Percentiles rank a stretch among this genome's conserved stretches.
Conservation (phyloP, 352 stramenopile species). For the Halophytophthora polymorphica region DNA sequence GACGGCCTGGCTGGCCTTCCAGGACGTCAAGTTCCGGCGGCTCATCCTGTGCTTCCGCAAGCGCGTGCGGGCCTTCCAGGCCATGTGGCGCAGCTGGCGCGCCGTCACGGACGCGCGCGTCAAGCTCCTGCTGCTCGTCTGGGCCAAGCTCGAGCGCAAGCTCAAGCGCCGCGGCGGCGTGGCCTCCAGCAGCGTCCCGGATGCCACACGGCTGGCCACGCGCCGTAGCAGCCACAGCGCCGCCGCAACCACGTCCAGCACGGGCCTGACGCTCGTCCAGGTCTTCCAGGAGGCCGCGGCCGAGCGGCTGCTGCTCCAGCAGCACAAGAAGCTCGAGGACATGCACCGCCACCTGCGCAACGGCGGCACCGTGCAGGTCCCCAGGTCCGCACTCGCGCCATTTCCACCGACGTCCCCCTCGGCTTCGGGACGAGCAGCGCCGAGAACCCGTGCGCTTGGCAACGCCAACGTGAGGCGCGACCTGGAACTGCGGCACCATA, state of each 20-base stretch:
- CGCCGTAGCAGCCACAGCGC: conserved; percentile 1
- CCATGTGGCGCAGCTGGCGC: conserved; percentile 68
- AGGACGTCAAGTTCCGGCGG: conserved; percentile 80
- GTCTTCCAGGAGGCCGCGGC: conserved; percentile 17
- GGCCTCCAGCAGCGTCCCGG: background rate
- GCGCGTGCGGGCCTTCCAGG: conserved; percentile 68
- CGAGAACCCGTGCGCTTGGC: background rate
- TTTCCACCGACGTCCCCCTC: conserved; percentile 3
- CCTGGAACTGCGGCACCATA: conserved; percentile 36
- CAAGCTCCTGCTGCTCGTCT: conserved; percentile 67
- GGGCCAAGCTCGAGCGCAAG: conserved; percentile 63
- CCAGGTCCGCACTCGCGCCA: conserved; percentile 19
- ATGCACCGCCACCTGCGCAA: conserved; percentile 66
- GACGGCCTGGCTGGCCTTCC: conserved; percentile 75
- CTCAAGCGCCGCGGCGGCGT: conserved; percentile 42
- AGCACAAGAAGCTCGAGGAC: conserved; percentile 41
- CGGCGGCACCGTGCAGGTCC: conserved; percentile 41
- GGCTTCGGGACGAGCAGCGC: conserved; percentile 1
- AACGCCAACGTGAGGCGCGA: conserved; percentile 18
- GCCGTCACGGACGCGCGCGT: conserved; percentile 70
- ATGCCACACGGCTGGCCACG: background rate
- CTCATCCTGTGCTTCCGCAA: conserved; percentile 78
- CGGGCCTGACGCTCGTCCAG: conserved; percentile 17
- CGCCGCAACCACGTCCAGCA: background rate
- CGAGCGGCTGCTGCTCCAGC: conserved; percentile 12